These are phyloP conservation scores for Rhodotorula sp. DNA, from an alignment of 1,284 basidiomycete genomes.

Conservation along the genomic window DNA sequence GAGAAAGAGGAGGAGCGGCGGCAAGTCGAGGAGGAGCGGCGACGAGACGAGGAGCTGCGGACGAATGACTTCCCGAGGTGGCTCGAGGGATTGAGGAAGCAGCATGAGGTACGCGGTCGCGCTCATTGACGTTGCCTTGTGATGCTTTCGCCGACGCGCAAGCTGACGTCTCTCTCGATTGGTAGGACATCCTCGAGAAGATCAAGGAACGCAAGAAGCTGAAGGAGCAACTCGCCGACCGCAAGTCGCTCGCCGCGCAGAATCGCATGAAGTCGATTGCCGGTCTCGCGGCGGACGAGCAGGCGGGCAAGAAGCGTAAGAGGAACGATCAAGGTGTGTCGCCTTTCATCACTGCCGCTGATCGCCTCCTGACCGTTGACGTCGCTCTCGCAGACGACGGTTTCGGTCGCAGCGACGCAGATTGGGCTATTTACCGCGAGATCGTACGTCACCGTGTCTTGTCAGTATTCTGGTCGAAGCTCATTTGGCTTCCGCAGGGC, in stretches of 20 bases:
- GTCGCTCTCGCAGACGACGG: constrained; percentile 67
- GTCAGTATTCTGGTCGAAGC: constrained; percentile 48
- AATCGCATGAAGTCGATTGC: constrained; percentile 97
- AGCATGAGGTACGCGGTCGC: constrained; percentile 65
- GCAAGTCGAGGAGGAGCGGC: constrained; percentile 58
- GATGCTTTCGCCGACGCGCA: background rate
- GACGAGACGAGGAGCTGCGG: constrained; percentile 74
- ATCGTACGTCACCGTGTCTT: constrained; percentile 60
- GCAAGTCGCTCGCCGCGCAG: constrained; percentile 93
- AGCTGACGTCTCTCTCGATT: background rate
- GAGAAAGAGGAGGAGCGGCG: constrained; percentile 85
- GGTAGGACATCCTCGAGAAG: constrained; percentile 69
- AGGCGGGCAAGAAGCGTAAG: constrained; percentile 62
- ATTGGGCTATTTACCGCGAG: constrained; percentile 97
- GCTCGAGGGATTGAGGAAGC: constrained; percentile 65
- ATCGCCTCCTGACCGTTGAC: background rate
- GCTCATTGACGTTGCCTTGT: constrained; percentile 23
- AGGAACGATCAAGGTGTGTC: constrained; percentile 60
- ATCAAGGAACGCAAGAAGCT: constrained; percentile 81
- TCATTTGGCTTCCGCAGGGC: constrained; percentile 10
- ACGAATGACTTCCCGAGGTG: constrained; percentile 67
- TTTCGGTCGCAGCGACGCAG: constrained; percentile 92
- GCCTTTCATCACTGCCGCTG: background rate
- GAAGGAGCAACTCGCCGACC: constrained; percentile 77
- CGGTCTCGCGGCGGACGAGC: constrained; percentile 75